Percentiles rank a stretch among this genome's conserved stretches.
Conservation (phyloP, 805 yeast species). For the Barnettozyma wickerhamii region DNA sequence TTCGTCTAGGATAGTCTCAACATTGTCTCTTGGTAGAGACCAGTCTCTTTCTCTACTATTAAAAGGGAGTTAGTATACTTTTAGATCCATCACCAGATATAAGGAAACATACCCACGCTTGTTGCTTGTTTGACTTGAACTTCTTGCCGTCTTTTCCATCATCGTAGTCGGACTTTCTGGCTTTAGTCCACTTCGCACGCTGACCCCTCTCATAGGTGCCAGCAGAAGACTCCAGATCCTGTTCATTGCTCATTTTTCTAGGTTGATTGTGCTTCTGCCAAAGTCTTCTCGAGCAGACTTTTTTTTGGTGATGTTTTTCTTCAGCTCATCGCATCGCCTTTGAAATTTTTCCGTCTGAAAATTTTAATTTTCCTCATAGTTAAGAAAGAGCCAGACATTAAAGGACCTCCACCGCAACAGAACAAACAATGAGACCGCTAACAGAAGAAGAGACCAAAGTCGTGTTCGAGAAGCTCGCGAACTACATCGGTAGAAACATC, state of each 20-base stretch:
- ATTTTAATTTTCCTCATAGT: too few species aligned
- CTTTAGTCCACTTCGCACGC: slow-evolving; percentile 30
- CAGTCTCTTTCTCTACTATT: slow-evolving; percentile 16
- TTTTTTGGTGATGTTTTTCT: too few species aligned
- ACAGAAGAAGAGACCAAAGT: slow-evolving; percentile 97
- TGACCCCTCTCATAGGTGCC: slow-evolving; percentile 39
- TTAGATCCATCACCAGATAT: neutral
- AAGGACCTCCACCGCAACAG: too few species aligned
- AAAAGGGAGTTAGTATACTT: slow-evolving; percentile 9
- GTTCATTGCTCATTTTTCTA: slow-evolving; percentile 25
- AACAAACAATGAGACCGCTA: slow-evolving; percentile 70
- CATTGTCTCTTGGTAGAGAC: slow-evolving; percentile 15
- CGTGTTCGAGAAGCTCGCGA: slow-evolving; percentile 93
- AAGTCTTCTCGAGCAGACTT: too few species aligned
- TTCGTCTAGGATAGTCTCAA: slow-evolving; percentile 42
- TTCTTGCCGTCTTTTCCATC: slow-evolving; percentile 18
- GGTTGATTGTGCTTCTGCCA: too few species aligned
- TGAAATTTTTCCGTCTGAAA: slow-evolving; percentile 2
- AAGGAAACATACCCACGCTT: slow-evolving; percentile 25
- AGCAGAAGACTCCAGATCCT: slow-evolving; percentile 32
- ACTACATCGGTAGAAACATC: slow-evolving; percentile 94
- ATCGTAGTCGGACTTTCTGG: slow-evolving; percentile 23
- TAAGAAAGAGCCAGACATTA: too few species aligned
- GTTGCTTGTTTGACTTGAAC: slow-evolving; percentile 16
- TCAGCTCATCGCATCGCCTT: slow-evolving; percentile 5